Conservation (phyloP, 257 asterid genomes). For the Asclepias syriaca region DNA sequence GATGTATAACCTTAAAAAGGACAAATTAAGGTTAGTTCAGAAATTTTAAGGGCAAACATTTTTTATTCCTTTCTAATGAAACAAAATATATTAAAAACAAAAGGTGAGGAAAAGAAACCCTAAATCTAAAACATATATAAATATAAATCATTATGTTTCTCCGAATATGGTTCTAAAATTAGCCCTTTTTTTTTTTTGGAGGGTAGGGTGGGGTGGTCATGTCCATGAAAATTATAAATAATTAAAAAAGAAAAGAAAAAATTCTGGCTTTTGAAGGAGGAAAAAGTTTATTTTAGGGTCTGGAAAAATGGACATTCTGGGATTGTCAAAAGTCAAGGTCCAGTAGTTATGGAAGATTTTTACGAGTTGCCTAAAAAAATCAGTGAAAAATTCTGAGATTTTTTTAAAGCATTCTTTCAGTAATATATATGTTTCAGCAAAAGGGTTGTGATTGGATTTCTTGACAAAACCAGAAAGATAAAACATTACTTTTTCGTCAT, state of each 20-base stretch:
- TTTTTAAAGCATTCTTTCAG: neutral
- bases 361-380: neutral
- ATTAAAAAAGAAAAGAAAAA: too few species aligned
- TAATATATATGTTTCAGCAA: neutral
- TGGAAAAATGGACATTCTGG: neutral
- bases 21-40: constrained; percentile 11
- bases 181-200: neutral
- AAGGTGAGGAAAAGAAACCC: neutral
- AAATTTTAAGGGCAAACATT: neutral
- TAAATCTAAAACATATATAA: neutral
- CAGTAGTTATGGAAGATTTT: neutral
- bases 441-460: neutral
- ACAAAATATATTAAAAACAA: neutral
- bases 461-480: neutral
- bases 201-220: too few species aligned
- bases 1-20: constrained; percentile 1
- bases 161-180: constrained; percentile 12
- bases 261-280: neutral
- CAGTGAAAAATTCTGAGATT: neutral
- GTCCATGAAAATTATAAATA: too few species aligned
- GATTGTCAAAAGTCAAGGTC: neutral
- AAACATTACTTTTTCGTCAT: neutral
- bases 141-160: constrained; percentile 9
- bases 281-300: neutral
- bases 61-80: constrained; percentile 14